These are phyloP conservation scores for Acidomyces sp. DNA, from an alignment of 495 filamentous ascomycete species.

Conservation along the genomic window DNA sequence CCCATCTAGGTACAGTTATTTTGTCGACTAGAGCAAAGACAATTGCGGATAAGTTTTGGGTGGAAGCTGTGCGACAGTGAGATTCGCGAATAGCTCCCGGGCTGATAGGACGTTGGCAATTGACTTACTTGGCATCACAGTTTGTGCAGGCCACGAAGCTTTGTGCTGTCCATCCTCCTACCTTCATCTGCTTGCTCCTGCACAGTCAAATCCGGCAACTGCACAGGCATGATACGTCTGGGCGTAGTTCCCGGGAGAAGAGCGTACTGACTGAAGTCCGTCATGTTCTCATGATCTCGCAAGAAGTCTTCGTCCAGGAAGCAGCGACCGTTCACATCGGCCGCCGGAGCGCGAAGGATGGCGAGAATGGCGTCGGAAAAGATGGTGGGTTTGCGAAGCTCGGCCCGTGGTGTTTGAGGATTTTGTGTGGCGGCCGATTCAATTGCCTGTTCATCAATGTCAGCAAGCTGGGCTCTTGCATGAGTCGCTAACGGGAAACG, in stretches of 20 bases:
- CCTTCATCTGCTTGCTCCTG: conserved; percentile 77
- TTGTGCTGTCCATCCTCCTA: conserved; percentile 50
- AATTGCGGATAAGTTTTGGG: no score
- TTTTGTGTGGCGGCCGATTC: conserved; percentile 59
- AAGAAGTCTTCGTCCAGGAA: conserved; percentile 77
- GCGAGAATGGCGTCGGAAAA: conserved; percentile 70
- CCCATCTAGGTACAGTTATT: no score
- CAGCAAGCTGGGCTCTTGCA: conserved; percentile 1
- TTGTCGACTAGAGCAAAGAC: no score
- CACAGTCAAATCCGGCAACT: conserved; percentile 58
- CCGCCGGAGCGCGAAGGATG: conserved; percentile 50
- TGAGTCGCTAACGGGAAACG: conserved; percentile 21
- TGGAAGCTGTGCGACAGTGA: no score
- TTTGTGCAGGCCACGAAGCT: conserved; percentile 24
- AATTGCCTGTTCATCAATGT: conserved; percentile 37
- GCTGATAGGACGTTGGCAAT: no score
- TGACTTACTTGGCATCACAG: no score
- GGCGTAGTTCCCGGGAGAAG: conserved; percentile 52
- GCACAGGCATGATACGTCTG: conserved; percentile 63
- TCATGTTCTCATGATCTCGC: conserved; percentile 45
- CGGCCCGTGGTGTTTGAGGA: conserved; percentile 31
- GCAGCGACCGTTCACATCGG: conserved; percentile 54
- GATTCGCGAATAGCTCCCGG: no score
- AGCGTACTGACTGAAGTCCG: conserved; percentile 63
- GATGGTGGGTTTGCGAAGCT: conserved; percentile 58